Evolutionary conservation across 139 green algal genomes (phyloP).

Genomic region (Chlorella sp.): DNA sequence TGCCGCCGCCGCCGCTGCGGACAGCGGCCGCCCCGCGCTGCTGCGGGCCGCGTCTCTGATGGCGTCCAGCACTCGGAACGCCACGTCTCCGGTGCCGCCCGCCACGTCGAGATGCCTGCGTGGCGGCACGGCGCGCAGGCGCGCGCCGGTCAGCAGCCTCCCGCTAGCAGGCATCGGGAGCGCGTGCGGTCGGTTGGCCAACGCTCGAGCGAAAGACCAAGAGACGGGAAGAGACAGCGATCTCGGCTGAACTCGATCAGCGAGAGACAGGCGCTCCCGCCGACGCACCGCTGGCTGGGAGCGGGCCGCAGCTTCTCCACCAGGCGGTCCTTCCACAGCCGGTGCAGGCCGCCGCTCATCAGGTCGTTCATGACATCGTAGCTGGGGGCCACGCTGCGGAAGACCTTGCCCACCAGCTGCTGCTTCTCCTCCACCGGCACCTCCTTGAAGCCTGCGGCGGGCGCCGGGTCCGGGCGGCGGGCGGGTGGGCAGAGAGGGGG

Average conservation of each 20-base stretch:
- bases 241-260: too few species aligned
- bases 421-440: slow-evolving; percentile 58
- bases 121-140: too few species aligned
- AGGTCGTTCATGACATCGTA: slow-evolving; percentile 99
- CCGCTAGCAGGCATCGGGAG: too few species aligned
- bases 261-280: too few species aligned
- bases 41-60: slow-evolving; percentile 55
- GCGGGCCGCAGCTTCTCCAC: slow-evolving; percentile 81
- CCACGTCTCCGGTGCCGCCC: slow-evolving; percentile 95
- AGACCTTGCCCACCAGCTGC: slow-evolving; percentile 82
- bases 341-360: slow-evolving; percentile 96
- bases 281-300: slow-evolving; percentile 81
- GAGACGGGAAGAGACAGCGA: too few species aligned
- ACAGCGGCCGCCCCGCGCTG: not conserved
- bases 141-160: too few species aligned
- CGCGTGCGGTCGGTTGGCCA: too few species aligned
- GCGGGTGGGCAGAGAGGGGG: not conserved
- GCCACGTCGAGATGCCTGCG: slow-evolving; percentile 98
- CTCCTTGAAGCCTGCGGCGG: slow-evolving; percentile 58
- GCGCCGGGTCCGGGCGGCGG: not conserved
- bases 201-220: too few species aligned
- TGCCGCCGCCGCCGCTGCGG: not conserved
- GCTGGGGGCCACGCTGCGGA: slow-evolving; percentile 83
- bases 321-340: slow-evolving; percentile 96
- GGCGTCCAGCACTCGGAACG: slow-evolving; percentile 74